A percentile compares a stretch with the other conserved stretches of the same genome.
These are phyloP conservation scores for Sindora glabra DNA, from an alignment of 306 rosid species.

Conservation along the genomic window DNA sequence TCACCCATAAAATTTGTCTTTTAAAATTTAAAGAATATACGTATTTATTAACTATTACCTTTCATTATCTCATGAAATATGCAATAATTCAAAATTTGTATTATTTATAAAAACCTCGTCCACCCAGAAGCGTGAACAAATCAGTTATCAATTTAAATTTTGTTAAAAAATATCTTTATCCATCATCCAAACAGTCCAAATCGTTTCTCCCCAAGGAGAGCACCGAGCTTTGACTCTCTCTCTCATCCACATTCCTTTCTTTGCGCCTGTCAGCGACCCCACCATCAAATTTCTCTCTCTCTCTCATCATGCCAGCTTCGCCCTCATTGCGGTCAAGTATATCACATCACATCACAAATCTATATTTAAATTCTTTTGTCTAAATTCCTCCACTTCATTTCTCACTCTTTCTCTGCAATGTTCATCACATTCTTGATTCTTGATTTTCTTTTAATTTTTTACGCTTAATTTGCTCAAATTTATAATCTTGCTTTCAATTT, in stretches of 20 bases:
- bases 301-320: slow-evolving; percentile 69
- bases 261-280: slow-evolving; percentile 85
- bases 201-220: no score
- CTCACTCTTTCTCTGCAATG: slow-evolving; percentile 10
- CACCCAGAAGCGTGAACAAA: no score
- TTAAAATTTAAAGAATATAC: no score
- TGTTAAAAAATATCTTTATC: no score
- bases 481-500: not conserved
- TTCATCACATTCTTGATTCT: not conserved
- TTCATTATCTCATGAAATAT: no score
- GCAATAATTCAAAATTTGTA: no score
- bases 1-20: no score
- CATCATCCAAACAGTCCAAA: no score
- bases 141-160: no score
- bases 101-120: no score
- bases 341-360: slow-evolving; percentile 15
- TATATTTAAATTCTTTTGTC: slow-evolving; percentile 15
- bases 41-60: no score
- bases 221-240: no score
- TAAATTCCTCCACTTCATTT: slow-evolving; percentile 16
- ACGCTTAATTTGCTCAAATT: not conserved
- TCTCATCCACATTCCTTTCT: slow-evolving; percentile 20
- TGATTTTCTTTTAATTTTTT: not conserved
- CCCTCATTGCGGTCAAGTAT: slow-evolving; percentile 54
- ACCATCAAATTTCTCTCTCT: slow-evolving; percentile 20